phyloP scores from a whole-genome alignment of 1,139 yeast genomes.

The Ogataea hybrid region DNA sequence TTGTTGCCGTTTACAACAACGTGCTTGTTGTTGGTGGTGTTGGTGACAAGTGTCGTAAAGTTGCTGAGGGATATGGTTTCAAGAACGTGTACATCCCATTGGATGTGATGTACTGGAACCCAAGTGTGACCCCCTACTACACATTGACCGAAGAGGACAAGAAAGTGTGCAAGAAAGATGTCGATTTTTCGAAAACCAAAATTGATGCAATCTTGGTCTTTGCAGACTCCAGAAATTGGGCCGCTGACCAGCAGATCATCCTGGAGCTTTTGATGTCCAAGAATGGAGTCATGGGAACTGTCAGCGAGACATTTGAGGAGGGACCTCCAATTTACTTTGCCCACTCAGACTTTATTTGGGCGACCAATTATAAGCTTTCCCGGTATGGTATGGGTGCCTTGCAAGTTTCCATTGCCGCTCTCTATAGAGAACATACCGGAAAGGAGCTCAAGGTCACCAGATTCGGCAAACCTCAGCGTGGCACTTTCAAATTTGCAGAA shows the following conservation, averaged over 20 bases:
- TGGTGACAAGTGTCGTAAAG: constrained; percentile 77
- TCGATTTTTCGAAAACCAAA: constrained; percentile 60
- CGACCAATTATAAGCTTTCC: constrained; percentile 74
- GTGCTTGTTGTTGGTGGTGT: constrained; percentile 86
- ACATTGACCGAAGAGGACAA: constrained; percentile 70
- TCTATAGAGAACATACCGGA: constrained; percentile 79
- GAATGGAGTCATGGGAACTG: constrained; percentile 81
- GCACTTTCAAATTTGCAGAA: constrained; percentile 77
- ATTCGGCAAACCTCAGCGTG: constrained; percentile 84
- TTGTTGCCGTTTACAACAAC: constrained; percentile 61
- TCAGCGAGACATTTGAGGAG: constrained; percentile 63
- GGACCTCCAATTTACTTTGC: constrained; percentile 85
- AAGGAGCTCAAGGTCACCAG: constrained; percentile 71
- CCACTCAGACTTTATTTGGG: constrained; percentile 87
- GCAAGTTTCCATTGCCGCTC: constrained; percentile 80
- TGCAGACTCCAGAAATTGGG: constrained; percentile 88
- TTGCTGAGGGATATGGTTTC: constrained; percentile 77
- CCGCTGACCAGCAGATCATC: constrained; percentile 85
- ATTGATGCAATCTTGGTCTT: constrained; percentile 76
- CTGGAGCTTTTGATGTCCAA: constrained; percentile 71
- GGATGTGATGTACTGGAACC: constrained; percentile 82
- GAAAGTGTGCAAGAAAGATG: constrained; percentile 47
- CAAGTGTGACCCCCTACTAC: constrained; percentile 79
- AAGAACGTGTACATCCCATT: constrained; percentile 74
- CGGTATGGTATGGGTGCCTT: constrained; percentile 91